These are phyloP conservation scores for Ophiocordyceps camponoti-leonardi DNA, from an alignment of 2,329 filamentous ascomycete genomes.

Conservation along the genomic window DNA sequence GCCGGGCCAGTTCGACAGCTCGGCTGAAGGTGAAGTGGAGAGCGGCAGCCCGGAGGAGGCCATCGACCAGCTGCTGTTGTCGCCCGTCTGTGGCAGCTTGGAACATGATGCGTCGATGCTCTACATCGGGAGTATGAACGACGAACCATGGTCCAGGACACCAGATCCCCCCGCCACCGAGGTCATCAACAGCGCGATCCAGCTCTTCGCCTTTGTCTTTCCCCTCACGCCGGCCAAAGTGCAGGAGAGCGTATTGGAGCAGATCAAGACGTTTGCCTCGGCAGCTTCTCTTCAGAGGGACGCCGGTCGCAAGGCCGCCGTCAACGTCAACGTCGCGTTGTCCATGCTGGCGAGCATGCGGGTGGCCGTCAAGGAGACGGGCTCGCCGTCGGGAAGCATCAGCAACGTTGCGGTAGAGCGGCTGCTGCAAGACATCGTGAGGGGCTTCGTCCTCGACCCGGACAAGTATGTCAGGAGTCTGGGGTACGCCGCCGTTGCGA, in stretches of 20 bases:
- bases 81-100: constrained; percentile 64
- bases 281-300: constrained; percentile 68
- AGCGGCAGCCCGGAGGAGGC: constrained; percentile 43
- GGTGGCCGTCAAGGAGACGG: constrained; percentile 68
- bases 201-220: constrained; percentile 80
- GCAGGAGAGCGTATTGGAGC: constrained; percentile 89
- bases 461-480: constrained; percentile 78
- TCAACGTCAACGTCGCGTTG: constrained; percentile 76
- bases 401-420: constrained; percentile 64
- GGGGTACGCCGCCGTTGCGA: constrained; percentile 69
- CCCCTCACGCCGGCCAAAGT: constrained; percentile 80
- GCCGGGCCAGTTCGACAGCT: constrained; percentile 47
- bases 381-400: constrained; percentile 54
- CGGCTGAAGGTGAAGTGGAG: constrained; percentile 26
- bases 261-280: constrained; percentile 78
- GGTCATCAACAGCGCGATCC: constrained; percentile 85
- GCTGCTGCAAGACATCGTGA: constrained; percentile 57
- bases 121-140: constrained; percentile 39
- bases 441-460: constrained; percentile 60
- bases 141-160: constrained; percentile 17
- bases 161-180: constrained; percentile 80
- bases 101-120: constrained; percentile 80
- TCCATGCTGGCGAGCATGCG: constrained; percentile 68
- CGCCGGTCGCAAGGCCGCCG: constrained; percentile 72
- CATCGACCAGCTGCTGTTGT: constrained; percentile 44